Evolutionary conservation across 352 stramenopile genomes (phyloP).

Genomic region (Phytophthora macrochlamydospora): DNA sequence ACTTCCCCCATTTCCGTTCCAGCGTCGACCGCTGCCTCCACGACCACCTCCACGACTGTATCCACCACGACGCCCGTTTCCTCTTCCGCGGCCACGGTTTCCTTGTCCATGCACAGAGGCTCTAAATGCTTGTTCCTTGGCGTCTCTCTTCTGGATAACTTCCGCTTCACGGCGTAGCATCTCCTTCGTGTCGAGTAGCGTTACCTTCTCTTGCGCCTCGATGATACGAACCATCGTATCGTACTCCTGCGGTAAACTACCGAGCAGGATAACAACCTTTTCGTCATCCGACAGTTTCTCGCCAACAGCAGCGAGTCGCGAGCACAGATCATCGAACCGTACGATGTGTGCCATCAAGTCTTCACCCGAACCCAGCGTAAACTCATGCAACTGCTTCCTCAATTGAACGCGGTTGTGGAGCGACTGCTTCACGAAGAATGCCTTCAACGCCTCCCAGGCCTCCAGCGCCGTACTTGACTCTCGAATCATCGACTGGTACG

Average conservation of each 20-base stretch:
- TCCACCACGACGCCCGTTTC: neutral
- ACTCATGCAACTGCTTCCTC: slow-evolving; percentile 18
- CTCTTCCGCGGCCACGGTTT: neutral
- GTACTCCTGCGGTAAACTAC: slow-evolving; percentile 16
- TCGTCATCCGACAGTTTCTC: slow-evolving; percentile 21
- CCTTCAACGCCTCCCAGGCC: slow-evolving; percentile 9
- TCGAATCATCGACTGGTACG: slow-evolving; percentile 8
- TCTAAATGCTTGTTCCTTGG: slow-evolving; percentile 12
- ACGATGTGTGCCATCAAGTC: slow-evolving; percentile 21
- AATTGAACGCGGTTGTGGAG: slow-evolving; percentile 17
- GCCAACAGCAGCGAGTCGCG: slow-evolving; percentile 7
- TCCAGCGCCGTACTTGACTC: neutral
- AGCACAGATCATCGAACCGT: slow-evolving; percentile 23
- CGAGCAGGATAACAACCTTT: slow-evolving; percentile 18
- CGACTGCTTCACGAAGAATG: slow-evolving; percentile 12
- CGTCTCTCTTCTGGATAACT: slow-evolving; percentile 6
- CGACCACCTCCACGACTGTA: neutral
- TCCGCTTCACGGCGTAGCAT: slow-evolving; percentile 23
- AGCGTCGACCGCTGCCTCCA: neutral
- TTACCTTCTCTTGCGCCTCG: slow-evolving; percentile 11
- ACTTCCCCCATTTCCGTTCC: neutral
- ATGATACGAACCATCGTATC: slow-evolving; percentile 26
- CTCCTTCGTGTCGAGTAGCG: slow-evolving; percentile 22
- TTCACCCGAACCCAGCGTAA: slow-evolving; percentile 1
- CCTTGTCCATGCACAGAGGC: neutral